Evolutionary conservation across 768 basidiomycete species (phyloP), one percentile per base, ranked within the genome.

Genomic region (Rubroboletus satanas): DNA sequence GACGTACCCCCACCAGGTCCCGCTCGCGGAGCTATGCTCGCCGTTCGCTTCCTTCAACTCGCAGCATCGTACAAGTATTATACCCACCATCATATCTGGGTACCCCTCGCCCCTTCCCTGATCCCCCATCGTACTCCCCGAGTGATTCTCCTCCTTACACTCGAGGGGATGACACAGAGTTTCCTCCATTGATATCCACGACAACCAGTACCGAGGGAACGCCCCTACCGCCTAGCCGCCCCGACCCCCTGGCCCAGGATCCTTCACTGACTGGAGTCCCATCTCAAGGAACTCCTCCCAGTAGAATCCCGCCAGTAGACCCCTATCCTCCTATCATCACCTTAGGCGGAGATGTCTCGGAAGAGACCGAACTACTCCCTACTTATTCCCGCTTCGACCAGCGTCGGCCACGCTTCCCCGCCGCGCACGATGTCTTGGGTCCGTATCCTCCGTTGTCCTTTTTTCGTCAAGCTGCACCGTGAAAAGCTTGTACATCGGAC

Each of bases 351-450:
- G 49, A 48, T 23, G 18, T 37, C 7, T 43, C 12, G 31, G 58
- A 61, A 43, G 61, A 58, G 12, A 23, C 15, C 23, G 63, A 57
- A 29, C 38, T 49, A 10, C 57, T 53, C 4, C 71, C 71, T 36
- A 36, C 56, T 26, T 72, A 73, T 55, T 65, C 67, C 0, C 68
- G 59, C 32, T 64, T 69, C 26, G 71, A 71, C 38, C 49, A 62
- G 7, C 57, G 52, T 28, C 63, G 51, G 10, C 57, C 58, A 7
- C 56, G 51, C 26, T 61, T 62, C 35, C 61, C 61, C n/a, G 7
- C 18, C 9, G 67, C 61, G 28, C 50, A 61, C 12, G 59, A 59
- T 42, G 45, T 49, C 0, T 32, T 70, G 49, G 71, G 71, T 5
- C 69, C 71, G 47, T 71, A 70, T 33, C 69, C 71, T 1, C 56